Percentiles rank a stretch among this genome's conserved stretches.
These are phyloP conservation scores for Trifolium repens DNA, from an alignment of 306 rosid species.

Conservation along the genomic window DNA sequence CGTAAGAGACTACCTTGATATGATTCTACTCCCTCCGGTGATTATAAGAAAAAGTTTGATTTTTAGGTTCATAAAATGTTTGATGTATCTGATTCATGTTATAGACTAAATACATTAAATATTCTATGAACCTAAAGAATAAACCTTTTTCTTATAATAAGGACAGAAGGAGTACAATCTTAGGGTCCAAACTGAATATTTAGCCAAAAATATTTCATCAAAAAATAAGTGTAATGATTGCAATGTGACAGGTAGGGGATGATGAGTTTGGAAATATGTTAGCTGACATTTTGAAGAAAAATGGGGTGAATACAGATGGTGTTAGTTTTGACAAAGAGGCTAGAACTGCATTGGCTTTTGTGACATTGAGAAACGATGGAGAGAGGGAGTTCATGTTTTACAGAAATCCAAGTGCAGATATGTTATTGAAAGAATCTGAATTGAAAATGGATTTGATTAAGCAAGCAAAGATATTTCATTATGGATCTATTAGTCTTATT, in stretches of 20 bases:
- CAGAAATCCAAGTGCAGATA: slow-evolving; percentile 77
- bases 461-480: slow-evolving; percentile 64
- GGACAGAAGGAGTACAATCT: no score
- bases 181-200: background rate
- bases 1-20: background rate
- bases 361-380: slow-evolving; percentile 63
- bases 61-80: no score
- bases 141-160: no score
- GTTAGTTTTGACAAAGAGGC: slow-evolving; percentile 59
- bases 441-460: slow-evolving; percentile 56
- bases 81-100: no score
- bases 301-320: slow-evolving; percentile 59
- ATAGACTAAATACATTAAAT: no score
- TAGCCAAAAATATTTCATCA: background rate
- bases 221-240: background rate
- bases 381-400: slow-evolving; percentile 85
- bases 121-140: no score
- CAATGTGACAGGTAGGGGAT: slow-evolving; percentile 57
- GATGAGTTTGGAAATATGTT: slow-evolving; percentile 78
- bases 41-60: no score
- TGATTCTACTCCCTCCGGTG: no score
- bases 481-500: slow-evolving; percentile 72
- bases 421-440: slow-evolving; percentile 64
- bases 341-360: slow-evolving; percentile 76
- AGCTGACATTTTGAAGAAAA: slow-evolving; percentile 56